A percentile compares a stretch with the other conserved stretches of the same genome.
phyloP scores from a whole-genome alignment of 768 basidiomycete species.

The Hygrocybe punicea region DNA sequence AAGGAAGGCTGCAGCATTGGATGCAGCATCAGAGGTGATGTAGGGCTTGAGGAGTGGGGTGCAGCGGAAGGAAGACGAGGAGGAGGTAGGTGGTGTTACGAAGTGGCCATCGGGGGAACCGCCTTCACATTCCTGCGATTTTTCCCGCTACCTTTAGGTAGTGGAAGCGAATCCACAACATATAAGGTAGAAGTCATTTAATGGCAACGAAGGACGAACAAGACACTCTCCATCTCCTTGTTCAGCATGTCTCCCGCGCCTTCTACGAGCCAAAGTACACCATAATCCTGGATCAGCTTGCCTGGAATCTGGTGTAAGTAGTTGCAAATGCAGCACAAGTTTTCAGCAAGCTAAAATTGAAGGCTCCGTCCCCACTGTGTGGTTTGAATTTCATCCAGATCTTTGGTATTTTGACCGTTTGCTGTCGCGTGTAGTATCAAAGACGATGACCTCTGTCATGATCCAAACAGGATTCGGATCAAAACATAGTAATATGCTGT shows the following conservation, averaged over 20 bases:
- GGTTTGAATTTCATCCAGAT: conserved; percentile 23
- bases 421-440: conserved; percentile 60
- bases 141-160: not conserved
- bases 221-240: conserved; percentile 79
- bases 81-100: no score
- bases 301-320: conserved; percentile 93
- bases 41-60: no score
- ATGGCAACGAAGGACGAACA: conserved; percentile 77
- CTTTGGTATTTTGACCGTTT: conserved; percentile 13
- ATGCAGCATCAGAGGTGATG: no score
- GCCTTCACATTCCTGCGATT: no score
- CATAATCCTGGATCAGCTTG: conserved; percentile 91
- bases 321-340: conserved; percentile 16
- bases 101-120: no score
- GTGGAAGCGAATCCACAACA: no score
- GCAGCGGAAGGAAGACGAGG: no score
- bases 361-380: conserved; percentile 16
- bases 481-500: no score
- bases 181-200: not conserved
- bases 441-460: no score
- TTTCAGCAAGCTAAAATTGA: conserved; percentile 5
- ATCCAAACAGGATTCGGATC: no score
- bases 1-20: no score
- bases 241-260: conserved; percentile 87
- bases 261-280: conserved; percentile 94